phyloP scores from a whole-genome alignment of 495 filamentous ascomycete species.

The Talaromyces adpressus region DNA sequence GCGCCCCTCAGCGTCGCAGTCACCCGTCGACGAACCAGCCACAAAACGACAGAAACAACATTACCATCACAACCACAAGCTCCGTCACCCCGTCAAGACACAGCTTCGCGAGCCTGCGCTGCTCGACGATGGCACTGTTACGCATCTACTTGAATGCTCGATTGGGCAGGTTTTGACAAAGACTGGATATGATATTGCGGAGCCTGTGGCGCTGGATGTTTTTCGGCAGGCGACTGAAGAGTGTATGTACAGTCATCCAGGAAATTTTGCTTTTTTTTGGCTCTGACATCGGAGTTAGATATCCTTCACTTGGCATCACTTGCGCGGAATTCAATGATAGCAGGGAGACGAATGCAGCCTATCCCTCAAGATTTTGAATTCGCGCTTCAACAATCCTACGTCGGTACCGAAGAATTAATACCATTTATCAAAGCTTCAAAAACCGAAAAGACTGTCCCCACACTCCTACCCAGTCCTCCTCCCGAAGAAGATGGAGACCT shows the following conservation, averaged over 20 bases:
- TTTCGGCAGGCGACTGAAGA: conserved; percentile 53
- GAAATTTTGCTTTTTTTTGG: too few relatives aligned
- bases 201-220: conserved; percentile 50
- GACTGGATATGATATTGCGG: conserved; percentile 52
- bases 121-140: conserved; percentile 37
- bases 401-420: conserved; percentile 33
- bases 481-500: conserved; percentile 30
- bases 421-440: conserved; percentile 29
- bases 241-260: too few relatives aligned
- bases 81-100: conserved; percentile 21
- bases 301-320: conserved; percentile 48
- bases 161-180: conserved; percentile 46
- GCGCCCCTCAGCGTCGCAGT: conserved; percentile 29
- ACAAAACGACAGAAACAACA: conserved; percentile 38
- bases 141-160: conserved; percentile 48
- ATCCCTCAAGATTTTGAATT: conserved; percentile 64
- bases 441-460: conserved; percentile 22
- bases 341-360: conserved; percentile 51
- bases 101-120: conserved; percentile 30
- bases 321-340: conserved; percentile 55
- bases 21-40: conserved; percentile 15
- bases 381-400: conserved; percentile 38
- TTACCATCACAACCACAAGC: conserved; percentile 40
- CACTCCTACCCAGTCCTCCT: conserved; percentile 38
- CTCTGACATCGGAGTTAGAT: conserved; percentile 34